phyloP scores from a whole-genome alignment of 169 alveolate species.

The Ichthyophthirius multifiliis region DNA sequence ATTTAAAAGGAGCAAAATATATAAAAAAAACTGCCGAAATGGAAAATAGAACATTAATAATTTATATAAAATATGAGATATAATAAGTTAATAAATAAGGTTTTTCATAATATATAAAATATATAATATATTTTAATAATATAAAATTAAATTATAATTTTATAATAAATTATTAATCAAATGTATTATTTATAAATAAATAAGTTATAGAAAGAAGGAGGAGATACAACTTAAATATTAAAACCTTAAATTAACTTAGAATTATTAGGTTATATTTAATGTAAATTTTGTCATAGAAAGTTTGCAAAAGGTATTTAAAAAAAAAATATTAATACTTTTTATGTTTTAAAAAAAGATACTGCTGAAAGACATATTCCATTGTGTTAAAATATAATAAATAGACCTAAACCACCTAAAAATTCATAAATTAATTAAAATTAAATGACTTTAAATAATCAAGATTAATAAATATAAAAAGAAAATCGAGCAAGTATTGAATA shows the following conservation, averaged over 20 bases:
- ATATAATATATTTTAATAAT: neutral
- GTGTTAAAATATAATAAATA: conserved; percentile 39
- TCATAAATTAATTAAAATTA: neutral
- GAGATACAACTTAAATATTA: conserved; percentile 15
- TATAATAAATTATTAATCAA: neutral
- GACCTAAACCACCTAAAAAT: conserved; percentile 47
- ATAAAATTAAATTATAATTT: too few species aligned
- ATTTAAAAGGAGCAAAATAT: neutral
- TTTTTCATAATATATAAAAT: neutral
- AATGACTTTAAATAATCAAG: too few species aligned
- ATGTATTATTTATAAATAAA: neutral
- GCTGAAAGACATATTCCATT: conserved; percentile 62
- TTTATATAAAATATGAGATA: conserved; percentile 19
- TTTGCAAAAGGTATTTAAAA: conserved; percentile 16
- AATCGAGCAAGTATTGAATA: neutral
- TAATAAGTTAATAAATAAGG: conserved; percentile 31
- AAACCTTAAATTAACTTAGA: conserved; percentile 18
- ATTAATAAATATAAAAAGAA: neutral
- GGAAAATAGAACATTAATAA: conserved; percentile 44
- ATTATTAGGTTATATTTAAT: conserved; percentile 28
- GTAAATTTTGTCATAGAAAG: conserved; percentile 46
- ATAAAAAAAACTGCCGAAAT: neutral
- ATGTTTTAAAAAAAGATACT: neutral
- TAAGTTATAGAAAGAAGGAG: conserved; percentile 34
- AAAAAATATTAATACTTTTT: neutral